These are phyloP conservation scores for Corrigiola litoralis DNA, from an alignment of 179 eudicot genomes.

Conservation along the genomic window DNA sequence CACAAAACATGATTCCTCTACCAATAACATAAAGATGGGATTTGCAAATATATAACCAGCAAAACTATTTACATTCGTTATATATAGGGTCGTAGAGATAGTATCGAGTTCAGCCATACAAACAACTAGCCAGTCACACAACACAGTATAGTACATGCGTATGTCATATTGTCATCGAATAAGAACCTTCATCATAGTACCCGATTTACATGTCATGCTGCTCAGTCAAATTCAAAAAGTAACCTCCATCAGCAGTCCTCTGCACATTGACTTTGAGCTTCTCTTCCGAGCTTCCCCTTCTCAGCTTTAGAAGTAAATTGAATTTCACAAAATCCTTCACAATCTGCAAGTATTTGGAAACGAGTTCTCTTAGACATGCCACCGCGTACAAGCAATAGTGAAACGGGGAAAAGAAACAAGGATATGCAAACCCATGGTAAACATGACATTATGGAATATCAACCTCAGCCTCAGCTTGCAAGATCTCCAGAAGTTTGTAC, in stretches of 20 bases:
- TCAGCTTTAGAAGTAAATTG: slow-evolving; percentile 39
- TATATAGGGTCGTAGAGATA: no score
- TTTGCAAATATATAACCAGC: no score
- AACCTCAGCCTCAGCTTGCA: slow-evolving; percentile 53
- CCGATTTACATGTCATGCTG: slow-evolving; percentile 11
- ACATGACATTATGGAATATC: not conserved
- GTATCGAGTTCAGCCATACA: no score
- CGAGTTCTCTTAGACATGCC: not conserved
- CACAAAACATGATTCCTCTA: no score
- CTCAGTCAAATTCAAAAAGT: slow-evolving; percentile 13
- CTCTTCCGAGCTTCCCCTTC: slow-evolving; percentile 33
- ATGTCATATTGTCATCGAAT: not conserved
- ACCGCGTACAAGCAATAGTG: not conserved
- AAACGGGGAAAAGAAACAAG: not conserved
- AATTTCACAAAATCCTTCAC: slow-evolving; percentile 30
- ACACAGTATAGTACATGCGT: not conserved
- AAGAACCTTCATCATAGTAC: not conserved
- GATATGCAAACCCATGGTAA: no score
- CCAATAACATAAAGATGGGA: no score
- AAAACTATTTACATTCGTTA: no score
- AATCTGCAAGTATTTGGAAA: slow-evolving; percentile 25
- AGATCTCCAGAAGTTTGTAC: slow-evolving; percentile 43
- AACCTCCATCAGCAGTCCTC: slow-evolving; percentile 30
- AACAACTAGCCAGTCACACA: no score
- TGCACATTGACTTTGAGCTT: slow-evolving; percentile 36